Evolutionary conservation across 1,284 basidiomycete species (phyloP).

Genomic region (Lignosus rhinocerotis): DNA sequence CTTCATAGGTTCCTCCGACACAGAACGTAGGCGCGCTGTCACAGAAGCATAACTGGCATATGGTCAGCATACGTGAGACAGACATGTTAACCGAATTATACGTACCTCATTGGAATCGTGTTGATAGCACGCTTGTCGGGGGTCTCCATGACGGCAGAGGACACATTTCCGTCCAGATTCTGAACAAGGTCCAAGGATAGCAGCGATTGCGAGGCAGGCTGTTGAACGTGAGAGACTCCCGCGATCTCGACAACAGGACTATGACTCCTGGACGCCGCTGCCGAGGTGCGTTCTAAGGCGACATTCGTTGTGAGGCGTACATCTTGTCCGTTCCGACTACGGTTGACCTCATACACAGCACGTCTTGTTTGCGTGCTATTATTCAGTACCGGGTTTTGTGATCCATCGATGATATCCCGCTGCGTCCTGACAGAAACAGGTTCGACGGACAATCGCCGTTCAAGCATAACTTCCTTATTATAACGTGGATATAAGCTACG

Average conservation of each 20-base stretch:
- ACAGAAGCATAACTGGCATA: neutral
- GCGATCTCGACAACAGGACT: no score
- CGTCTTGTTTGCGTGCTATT: neutral
- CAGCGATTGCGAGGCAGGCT: no score
- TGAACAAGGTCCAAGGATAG: no score
- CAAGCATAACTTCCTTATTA: neutral
- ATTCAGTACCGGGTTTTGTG: neutral
- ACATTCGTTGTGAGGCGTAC: neutral
- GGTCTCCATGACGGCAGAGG: no score
- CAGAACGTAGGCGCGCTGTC: neutral
- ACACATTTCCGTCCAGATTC: no score
- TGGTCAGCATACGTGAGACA: no score
- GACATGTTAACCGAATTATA: neutral
- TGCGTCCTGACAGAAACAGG: neutral
- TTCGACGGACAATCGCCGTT: neutral
- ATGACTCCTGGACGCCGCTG: neutral
- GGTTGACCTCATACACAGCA: constrained; percentile 1
- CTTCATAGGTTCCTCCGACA: neutral
- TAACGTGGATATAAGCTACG: neutral
- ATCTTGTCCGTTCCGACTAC: constrained; percentile 5
- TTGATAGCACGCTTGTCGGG: no score
- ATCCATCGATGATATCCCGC: constrained; percentile 7
- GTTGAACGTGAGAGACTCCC: neutral
- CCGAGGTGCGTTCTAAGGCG: neutral
- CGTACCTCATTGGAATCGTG: neutral